Evolutionary conservation across 306 rosid genomes (phyloP).

Genomic region (Lathyrus tuberosus): DNA sequence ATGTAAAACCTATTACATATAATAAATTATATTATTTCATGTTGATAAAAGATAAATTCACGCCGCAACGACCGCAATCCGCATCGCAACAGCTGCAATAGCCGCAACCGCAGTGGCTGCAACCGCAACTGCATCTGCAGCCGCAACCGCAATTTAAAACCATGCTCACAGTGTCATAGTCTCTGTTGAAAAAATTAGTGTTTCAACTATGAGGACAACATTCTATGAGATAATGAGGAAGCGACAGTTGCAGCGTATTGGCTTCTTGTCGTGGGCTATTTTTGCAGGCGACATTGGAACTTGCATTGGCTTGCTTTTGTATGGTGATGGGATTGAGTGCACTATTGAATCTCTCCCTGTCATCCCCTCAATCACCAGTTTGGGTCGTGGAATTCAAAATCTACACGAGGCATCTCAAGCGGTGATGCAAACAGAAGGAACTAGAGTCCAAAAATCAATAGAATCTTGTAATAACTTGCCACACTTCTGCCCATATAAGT

Average conservation of each 20-base stretch:
- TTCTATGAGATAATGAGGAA: constrained; percentile 87
- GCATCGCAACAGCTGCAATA: no score
- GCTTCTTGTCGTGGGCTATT: constrained; percentile 73
- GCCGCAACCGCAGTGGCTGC: no score
- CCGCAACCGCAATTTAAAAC: no score
- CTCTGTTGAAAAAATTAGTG: constrained; percentile 72
- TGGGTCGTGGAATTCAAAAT: constrained; percentile 75
- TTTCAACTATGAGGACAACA: constrained; percentile 78
- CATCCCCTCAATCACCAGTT: constrained; percentile 73
- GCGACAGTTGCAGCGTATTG: constrained; percentile 53
- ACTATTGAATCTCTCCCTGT: constrained; percentile 59
- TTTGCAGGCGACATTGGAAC: constrained; percentile 72
- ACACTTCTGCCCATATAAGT: no score
- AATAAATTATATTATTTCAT: no score
- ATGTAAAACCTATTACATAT: no score
- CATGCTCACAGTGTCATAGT: constrained; percentile 70
- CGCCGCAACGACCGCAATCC: no score
- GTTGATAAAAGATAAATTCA: no score
- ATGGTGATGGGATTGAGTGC: constrained; percentile 79
- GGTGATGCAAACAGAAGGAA: no score
- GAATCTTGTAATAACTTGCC: no score
- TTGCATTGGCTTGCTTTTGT: constrained; percentile 64
- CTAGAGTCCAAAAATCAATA: no score
- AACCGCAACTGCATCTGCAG: no score
- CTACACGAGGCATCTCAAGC: constrained; percentile 57